Evolutionary conservation across 2,329 filamentous ascomycete genomes (phyloP).

Genomic region (Claviceps capensis): DNA sequence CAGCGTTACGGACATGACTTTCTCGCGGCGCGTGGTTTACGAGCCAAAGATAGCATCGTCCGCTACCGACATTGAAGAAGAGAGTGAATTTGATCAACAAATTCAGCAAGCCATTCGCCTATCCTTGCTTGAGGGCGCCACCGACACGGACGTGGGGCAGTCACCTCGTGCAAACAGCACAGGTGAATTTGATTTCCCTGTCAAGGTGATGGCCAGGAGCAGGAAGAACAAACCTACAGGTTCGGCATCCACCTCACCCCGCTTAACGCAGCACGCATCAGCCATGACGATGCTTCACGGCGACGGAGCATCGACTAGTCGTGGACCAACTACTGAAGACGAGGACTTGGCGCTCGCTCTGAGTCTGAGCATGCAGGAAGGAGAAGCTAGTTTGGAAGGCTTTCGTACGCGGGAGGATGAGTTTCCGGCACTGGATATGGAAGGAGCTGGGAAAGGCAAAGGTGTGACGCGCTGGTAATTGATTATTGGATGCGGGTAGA

Average conservation of each 20-base stretch:
- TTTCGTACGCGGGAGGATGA: conserved; percentile 17
- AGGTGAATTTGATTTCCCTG: conserved; percentile 36
- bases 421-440: conserved; percentile 26
- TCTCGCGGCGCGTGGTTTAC: conserved; percentile 12
- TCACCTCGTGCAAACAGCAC: conserved; percentile 32
- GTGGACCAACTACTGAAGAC: conserved; percentile 20
- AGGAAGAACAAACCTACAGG: conserved; percentile 26
- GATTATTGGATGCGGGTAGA: too few relatives aligned
- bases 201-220: conserved; percentile 32
- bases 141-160: conserved; percentile 30
- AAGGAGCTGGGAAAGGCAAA: conserved; percentile 32
- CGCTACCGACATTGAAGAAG: conserved; percentile 7
- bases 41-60: not conserved
- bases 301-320: conserved; percentile 3
- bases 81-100: conserved; percentile 43
- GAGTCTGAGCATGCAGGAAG: conserved; percentile 45
- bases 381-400: conserved; percentile 15
- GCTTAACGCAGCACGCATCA: conserved; percentile 22
- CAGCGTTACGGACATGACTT: conserved; percentile 30
- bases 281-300: conserved; percentile 9
- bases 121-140: conserved; percentile 42
- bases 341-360: conserved; percentile 48
- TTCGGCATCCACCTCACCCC: conserved; percentile 19
- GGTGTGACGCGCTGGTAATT: conserved; percentile 13
- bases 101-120: conserved; percentile 50